Evolutionary conservation across 2,329 filamentous ascomycete genomes (phyloP), one percentile per base, ranked within the genome.

Genomic region (Corynespora cassiicola): DNA sequence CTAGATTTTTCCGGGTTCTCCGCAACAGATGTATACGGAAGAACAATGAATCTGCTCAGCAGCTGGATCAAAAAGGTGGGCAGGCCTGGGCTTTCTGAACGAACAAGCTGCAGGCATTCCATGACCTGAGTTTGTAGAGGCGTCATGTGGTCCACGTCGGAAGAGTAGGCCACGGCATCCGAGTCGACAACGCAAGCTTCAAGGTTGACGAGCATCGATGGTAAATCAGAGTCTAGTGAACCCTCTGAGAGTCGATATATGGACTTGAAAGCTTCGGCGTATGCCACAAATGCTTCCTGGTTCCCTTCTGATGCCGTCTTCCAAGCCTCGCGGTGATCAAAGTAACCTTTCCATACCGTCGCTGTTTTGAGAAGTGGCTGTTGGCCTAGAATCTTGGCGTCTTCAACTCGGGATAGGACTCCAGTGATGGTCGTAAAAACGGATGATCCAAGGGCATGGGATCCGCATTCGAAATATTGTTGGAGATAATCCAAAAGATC

Each of bases 241-340:
- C 75, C 70, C 41, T 85, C 78, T 31, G 90, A 81, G 5, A 96
- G 78, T 1, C 82, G 80, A 58, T 96, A 95, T 1, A 97, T 77
- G 53, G 94, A 85, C 39, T 83, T 76, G 25, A 94, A 80, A 1
- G 87, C 79, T 15, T 84, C 79, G 1, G 94, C 80, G 70, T 96
- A 96, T n/a, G 90, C 87, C 19, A 88, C 73, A n/a, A 92, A 79
- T 8, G 88, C 90, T 39, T 85, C 85, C 61, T 96, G 89, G 51
- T 94, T 95, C 9, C 60, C 61, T 39, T 64, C 60, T 15, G 40
- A 26, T 31, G 26, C 39, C 8, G 42, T 36, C 27, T 39, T 33
- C 56, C 58, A 65, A 9, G 34, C 33, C 11, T 60, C 49, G 20
- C 45, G 50, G 39, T 53, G 50, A 17, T 57, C 39, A 20, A 67